These are phyloP conservation scores for Phytophthora chlamydospora DNA, from an alignment of 352 stramenopile species.

Conservation along the genomic window DNA sequence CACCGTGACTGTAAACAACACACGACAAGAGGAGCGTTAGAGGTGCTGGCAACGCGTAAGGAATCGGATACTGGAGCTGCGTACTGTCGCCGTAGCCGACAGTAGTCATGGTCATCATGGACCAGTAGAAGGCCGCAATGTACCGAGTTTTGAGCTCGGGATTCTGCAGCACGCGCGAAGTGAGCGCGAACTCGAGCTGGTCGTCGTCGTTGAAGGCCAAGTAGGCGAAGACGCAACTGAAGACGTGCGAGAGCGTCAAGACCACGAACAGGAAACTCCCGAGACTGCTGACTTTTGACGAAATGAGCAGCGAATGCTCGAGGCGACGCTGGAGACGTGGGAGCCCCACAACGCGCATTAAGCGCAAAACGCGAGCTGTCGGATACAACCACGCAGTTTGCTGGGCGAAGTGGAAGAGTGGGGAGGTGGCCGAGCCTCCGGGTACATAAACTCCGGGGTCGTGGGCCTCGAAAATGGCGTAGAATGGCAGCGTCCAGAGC, in stretches of 20 bases:
- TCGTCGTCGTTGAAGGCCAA: slow-evolving; percentile 65
- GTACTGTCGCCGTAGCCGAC: slow-evolving; percentile 82
- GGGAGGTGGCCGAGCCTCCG: slow-evolving; percentile 8
- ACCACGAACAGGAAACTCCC: slow-evolving; percentile 78
- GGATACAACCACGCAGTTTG: slow-evolving; percentile 50
- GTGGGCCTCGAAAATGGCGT: slow-evolving; percentile 48
- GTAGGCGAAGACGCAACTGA: slow-evolving; percentile 81
- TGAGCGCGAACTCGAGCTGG: slow-evolving; percentile 53
- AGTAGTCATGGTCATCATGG: slow-evolving; percentile 88
- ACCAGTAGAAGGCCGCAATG: slow-evolving; percentile 85
- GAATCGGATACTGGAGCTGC: slow-evolving; percentile 12
- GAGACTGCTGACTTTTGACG: slow-evolving; percentile 77
- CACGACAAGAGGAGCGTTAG: not conserved
- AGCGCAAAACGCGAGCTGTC: slow-evolving; percentile 50
- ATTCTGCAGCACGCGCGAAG: slow-evolving; percentile 50
- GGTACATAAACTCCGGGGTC: slow-evolving; percentile 27
- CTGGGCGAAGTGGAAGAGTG: slow-evolving; percentile 33
- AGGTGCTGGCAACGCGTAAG: slow-evolving; percentile 2
- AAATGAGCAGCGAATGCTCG: slow-evolving; percentile 78
- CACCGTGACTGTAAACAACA: slow-evolving; percentile 54
- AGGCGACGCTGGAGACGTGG: slow-evolving; percentile 64
- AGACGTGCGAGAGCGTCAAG: slow-evolving; percentile 78
- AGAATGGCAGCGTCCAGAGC: slow-evolving; percentile 75
- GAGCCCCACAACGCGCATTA: slow-evolving; percentile 60
- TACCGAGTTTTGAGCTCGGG: slow-evolving; percentile 66